These are phyloP conservation scores for Fusarium zealandicum DNA, from an alignment of 2,329 filamentous ascomycete species.

Conservation along the genomic window DNA sequence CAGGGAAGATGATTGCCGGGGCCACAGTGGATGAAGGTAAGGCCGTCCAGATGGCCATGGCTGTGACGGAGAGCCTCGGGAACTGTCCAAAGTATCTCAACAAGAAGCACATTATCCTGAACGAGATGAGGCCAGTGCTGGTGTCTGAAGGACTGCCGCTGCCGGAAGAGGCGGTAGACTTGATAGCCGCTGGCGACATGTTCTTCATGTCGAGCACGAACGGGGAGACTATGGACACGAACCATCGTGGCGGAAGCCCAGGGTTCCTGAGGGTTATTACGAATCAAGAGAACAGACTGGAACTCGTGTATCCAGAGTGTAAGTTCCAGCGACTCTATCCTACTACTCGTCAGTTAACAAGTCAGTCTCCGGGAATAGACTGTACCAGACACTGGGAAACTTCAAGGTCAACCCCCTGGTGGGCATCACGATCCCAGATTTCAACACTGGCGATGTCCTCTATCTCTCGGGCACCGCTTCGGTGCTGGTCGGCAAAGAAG, in stretches of 20 bases:
- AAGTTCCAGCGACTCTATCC: conserved; percentile 28
- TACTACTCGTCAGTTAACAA: conserved; percentile 16
- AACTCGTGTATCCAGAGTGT: conserved; percentile 79
- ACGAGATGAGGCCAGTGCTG: conserved; percentile 58
- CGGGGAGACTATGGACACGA: conserved; percentile 79
- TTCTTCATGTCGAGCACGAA: conserved; percentile 79
- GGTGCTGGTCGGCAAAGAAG: conserved; percentile 70
- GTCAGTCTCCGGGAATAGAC: conserved; percentile 74
- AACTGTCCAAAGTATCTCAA: conserved; percentile 92
- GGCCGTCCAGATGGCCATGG: conserved; percentile 66
- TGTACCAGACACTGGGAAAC: conserved; percentile 87
- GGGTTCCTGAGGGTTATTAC: conserved; percentile 76
- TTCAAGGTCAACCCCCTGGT: conserved; percentile 70
- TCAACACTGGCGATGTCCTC: conserved; percentile 73
- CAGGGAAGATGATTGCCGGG: conserved; percentile 72
- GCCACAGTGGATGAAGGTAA: conserved; percentile 52
- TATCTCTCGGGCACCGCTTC: conserved; percentile 75
- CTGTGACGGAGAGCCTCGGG: conserved; percentile 75
- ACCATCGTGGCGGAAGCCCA: conserved; percentile 76
- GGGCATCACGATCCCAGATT: conserved; percentile 78
- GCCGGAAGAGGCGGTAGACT: conserved; percentile 59
- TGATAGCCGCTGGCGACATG: conserved; percentile 72
- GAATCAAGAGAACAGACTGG: conserved; percentile 55
- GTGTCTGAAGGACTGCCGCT: conserved; percentile 54
- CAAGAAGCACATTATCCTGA: conserved; percentile 67